Evolutionary conservation across 148 eudicot genomes (phyloP), one percentile per base, ranked within the genome.

Genomic region (Mesembryanthemum crystallinum): DNA sequence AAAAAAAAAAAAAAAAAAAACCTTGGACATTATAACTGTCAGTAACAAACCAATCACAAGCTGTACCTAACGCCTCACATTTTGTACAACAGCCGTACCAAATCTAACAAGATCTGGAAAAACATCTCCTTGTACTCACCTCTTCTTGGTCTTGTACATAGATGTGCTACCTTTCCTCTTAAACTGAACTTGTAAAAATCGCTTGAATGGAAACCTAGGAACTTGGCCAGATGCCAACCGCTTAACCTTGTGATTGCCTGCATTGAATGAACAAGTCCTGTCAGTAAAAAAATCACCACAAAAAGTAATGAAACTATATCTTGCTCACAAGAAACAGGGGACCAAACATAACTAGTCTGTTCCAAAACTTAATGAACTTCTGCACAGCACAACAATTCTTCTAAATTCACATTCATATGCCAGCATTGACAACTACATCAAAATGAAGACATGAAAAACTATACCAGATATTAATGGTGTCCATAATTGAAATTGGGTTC

Each of bases 151-250:
- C 85, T 71, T 89, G 52, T 33, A 39, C 66, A 73, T 83, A 32
- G n/a, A 65, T 62, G 76, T 83, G 39, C 72, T 74, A 67, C 77
- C 66, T 71, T 77, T 89, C 86, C 73, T 91, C 84, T 90, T 89
- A 73, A 75, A 83, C 54, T 67, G 86, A 77, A 60, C 73, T 72
- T 81, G 87, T 71, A 86, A 77, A 57, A 87, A 71, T 27, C 83
- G 83, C 84, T 89, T 92, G 69, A 90, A 85, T n/a, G 96, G 91
- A 78, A 89, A 84, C 79, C 71, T 73, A 32, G 73, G 14, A 59
- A 76, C 72, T 77, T 69, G 76, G 49, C 72, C 62, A 17, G 68
- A 60, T 21, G 18, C 32, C 69, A 79, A 74, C 64, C 64, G 67
- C 81, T 78, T 91, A 67, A 74, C 69, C 83, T 80, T 82, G 24